A percentile compares a stretch with the other conserved stretches of the same genome.
These are phyloP conservation scores for Aquilaria sinensis DNA, from an alignment of 345 rosid genomes.

Conservation along the genomic window DNA sequence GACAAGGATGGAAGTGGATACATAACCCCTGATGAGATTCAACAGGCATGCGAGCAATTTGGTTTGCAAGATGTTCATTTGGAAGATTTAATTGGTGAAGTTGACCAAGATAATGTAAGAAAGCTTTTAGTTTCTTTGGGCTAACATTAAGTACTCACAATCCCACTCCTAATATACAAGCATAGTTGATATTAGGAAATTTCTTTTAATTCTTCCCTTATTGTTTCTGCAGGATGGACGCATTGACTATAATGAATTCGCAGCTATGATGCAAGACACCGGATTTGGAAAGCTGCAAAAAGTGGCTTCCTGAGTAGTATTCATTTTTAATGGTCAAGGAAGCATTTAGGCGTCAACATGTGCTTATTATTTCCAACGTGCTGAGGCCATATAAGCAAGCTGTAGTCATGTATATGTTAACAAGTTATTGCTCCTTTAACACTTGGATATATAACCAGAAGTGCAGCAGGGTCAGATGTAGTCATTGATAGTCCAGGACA, in stretches of 20 bases:
- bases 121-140: neutral
- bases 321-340: neutral
- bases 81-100: slow-evolving; percentile 69
- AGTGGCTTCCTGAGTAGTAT: slow-evolving; percentile 4
- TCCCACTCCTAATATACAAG: neutral
- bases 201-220: neutral
- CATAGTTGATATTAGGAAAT: neutral
- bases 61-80: slow-evolving; percentile 58
- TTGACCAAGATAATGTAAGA: slow-evolving; percentile 76
- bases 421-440: neutral
- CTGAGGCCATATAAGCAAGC: neutral
- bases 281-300: slow-evolving; percentile 31
- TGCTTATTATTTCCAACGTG: neutral
- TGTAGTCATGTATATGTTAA: no score
- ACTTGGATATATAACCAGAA: no score
- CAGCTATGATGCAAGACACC: slow-evolving; percentile 82
- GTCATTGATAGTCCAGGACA: no score
- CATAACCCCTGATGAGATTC: slow-evolving; percentile 85
- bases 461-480: no score
- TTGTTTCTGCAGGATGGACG: slow-evolving; percentile 63
- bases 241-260: slow-evolving; percentile 82
- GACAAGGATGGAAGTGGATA: slow-evolving; percentile 94
- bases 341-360: slow-evolving; percentile 3
- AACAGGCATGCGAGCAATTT: slow-evolving; percentile 70
- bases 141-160: slow-evolving; percentile 2